These are phyloP conservation scores for Aspergillus melleus DNA, from an alignment of 2,329 filamentous ascomycete genomes.

Conservation along the genomic window DNA sequence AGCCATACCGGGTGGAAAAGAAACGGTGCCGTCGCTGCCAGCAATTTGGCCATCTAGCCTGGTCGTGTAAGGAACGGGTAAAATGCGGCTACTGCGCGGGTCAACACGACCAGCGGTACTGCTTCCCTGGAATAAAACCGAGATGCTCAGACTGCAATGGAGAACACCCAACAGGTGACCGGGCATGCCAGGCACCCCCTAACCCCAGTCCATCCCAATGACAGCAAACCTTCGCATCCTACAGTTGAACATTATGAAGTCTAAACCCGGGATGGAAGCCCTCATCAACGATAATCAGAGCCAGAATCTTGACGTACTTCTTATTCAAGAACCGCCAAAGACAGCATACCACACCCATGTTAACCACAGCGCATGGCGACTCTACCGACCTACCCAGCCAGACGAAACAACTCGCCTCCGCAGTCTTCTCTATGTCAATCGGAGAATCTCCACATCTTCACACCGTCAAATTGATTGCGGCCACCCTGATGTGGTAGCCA, in stretches of 20 bases:
- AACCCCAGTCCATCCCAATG: constrained; percentile 11
- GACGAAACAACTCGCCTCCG: too few species aligned
- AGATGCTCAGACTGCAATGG: constrained; percentile 21
- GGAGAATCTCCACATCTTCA: constrained; percentile 20
- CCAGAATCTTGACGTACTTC: constrained; percentile 27
- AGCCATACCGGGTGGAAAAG: too few species aligned
- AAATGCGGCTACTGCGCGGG: too few species aligned
- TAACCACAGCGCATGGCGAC: too few species aligned
- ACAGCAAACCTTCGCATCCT: constrained; percentile 7
- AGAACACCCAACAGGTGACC: constrained; percentile 11
- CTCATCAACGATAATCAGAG: constrained; percentile 28
- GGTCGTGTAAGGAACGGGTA: too few species aligned
- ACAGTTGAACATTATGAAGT: constrained; percentile 25
- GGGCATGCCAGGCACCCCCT: too few species aligned
- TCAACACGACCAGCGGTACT: constrained; percentile 22
- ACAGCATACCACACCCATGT: too few species aligned
- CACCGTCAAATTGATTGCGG: constrained; percentile 24
- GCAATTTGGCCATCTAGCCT: too few species aligned
- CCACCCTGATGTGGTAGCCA: constrained; percentile 22
- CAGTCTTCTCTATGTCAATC: too few species aligned
- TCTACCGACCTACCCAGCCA: too few species aligned
- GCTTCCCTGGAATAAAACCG: constrained; percentile 14
- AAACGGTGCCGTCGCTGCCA: too few species aligned
- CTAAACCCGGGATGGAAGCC: constrained; percentile 23
- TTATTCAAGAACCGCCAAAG: too few species aligned